Base-by-base conservation (phyloP, 1,139 yeast genomes). In the Hyphopichia fennica region DNA sequence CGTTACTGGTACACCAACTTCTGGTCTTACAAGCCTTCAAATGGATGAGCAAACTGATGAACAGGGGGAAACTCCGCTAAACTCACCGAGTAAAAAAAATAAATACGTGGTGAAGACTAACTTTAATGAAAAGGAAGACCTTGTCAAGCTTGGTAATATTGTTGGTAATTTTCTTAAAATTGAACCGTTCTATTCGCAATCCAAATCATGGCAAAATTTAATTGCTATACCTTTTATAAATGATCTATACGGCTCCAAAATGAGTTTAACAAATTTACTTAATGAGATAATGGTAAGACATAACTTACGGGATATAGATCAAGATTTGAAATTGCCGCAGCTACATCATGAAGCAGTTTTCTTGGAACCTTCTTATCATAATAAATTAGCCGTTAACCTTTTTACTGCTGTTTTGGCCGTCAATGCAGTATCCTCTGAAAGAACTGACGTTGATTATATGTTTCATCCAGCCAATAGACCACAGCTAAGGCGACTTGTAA, bases 1-100 rank as follows among this genome's bases (percentile, higher is more conserved):
- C 0, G 87, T 84, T 1, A 79, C 87, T 0, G 90, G 91, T 27
- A 84, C 90, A 0, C 90, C 90, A 2, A 83, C 89, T 0, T 74
- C 86, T 0, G 90, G 90, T 0, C 62, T 84, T 44, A 82, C 88
- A 0, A 74, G 74, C 37, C 57, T 83, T 3, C 77, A 81, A 45
- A 71, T 82, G 71, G 78, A 75, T 48, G 80, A 67, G 35, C 39
- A 41, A 6, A 19, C 39, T 2, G 57, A 56, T 31, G 64, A 65
- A 33, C 62, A 61, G 13, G 54, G 52, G 7, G 49, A 45, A 16
- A 35, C 39, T 2, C 17, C 29, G 4, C 28, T 34, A 20, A 50
- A 48, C 15, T 53, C 59, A 3, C 45, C 49, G n/a, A 54, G 51
- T 41, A 60, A 54, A 31, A 66, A 60, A 32, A 70, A 67, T 43